These are phyloP conservation scores for Notholithocarpus densiflorus DNA, from an alignment of 306 rosid species.

Conservation along the genomic window DNA sequence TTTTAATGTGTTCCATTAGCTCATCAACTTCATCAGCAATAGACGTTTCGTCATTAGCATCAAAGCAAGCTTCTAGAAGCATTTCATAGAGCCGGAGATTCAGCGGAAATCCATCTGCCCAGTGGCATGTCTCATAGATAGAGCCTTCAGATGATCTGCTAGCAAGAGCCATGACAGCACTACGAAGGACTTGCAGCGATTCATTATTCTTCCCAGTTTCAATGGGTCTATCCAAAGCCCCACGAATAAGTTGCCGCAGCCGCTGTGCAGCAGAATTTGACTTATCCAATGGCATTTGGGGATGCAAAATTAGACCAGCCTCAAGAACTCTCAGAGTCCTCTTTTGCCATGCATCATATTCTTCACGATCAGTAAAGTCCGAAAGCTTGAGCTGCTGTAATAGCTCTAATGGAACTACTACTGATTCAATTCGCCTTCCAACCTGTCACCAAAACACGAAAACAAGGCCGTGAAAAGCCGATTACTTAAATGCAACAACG, in stretches of 20 bases:
- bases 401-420: constrained; percentile 90
- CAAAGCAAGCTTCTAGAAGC: constrained; percentile 87
- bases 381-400: constrained; percentile 89
- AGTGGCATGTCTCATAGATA: constrained; percentile 72
- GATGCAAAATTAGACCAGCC: constrained; percentile 92
- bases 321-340: constrained; percentile 86
- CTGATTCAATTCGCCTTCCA: constrained; percentile 90
- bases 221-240: constrained; percentile 73
- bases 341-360: constrained; percentile 79
- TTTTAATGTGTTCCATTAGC: constrained; percentile 92
- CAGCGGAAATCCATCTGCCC: constrained; percentile 98
- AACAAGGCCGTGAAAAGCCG: neutral
- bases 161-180: constrained; percentile 81
- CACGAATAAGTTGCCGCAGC: constrained; percentile 68
- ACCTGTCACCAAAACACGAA: constrained; percentile 51
- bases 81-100: constrained; percentile 84
- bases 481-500: no score
- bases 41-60: constrained; percentile 67
- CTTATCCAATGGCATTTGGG: constrained; percentile 69
- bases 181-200: constrained; percentile 93
- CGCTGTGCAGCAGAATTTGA: constrained; percentile 69
- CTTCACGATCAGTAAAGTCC: constrained; percentile 84
- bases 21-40: constrained; percentile 88
- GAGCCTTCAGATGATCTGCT: constrained; percentile 81
- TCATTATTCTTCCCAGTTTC: constrained; percentile 91